These are phyloP conservation scores for Cladophialophora bantiana DNA, from an alignment of 2,329 filamentous ascomycete genomes.

Conservation along the genomic window DNA sequence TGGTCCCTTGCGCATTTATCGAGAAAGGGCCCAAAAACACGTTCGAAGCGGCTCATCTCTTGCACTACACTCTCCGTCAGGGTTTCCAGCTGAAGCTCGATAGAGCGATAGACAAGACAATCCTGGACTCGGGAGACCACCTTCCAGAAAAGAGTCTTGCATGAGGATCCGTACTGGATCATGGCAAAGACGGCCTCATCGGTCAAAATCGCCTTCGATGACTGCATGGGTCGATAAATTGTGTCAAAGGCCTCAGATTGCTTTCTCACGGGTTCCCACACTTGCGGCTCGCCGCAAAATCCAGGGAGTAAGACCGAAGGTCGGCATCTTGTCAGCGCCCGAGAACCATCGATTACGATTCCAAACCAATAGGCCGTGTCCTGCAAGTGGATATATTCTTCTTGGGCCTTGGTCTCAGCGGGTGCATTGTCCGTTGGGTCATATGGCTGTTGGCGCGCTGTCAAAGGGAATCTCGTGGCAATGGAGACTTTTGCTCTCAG, in stretches of 20 bases:
- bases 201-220: constrained; percentile 2
- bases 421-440: not conserved
- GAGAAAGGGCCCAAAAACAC: constrained; percentile 12
- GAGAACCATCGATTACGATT: constrained; percentile 17
- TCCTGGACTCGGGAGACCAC: constrained; percentile 21
- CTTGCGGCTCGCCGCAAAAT: constrained; percentile 8
- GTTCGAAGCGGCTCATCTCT: not conserved
- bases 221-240: not conserved
- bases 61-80: not conserved
- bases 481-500: not conserved
- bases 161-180: constrained; percentile 14
- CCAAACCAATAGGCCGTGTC: constrained; percentile 29
- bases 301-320: constrained; percentile 24
- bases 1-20: constrained; percentile 14
- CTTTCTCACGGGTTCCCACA: constrained; percentile 12
- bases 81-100: not conserved
- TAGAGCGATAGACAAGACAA: constrained; percentile 10
- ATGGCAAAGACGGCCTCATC: constrained; percentile 20
- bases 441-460: not conserved
- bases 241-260: not conserved
- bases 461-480: not conserved
- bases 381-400: constrained; percentile 12
- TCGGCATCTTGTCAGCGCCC: constrained; percentile 17
- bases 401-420: not conserved
- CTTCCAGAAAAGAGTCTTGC: constrained; percentile 24